phyloP scores from a whole-genome alignment of 1,284 basidiomycete genomes.

The Cystobasidium pallidum region DNA sequence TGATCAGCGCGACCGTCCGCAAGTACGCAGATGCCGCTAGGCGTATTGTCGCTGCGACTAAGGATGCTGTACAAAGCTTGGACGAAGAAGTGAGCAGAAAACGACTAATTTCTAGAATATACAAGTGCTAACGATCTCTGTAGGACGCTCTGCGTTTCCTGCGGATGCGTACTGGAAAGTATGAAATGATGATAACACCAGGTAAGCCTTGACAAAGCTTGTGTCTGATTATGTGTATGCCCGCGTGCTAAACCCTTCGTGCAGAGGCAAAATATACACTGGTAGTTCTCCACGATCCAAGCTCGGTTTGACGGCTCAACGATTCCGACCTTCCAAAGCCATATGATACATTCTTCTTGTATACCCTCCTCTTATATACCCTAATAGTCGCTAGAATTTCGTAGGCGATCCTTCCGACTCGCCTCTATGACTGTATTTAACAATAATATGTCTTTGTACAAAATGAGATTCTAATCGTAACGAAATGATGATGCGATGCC shows the following conservation, averaged over 20 bases:
- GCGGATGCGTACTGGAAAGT: conserved; percentile 83
- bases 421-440: background rate
- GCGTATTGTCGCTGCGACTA: conserved; percentile 75
- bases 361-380: conserved; percentile 24
- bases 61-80: conserved; percentile 71
- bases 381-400: background rate
- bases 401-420: background rate
- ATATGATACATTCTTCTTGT: background rate
- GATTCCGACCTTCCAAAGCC: background rate
- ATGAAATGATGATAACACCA: conserved; percentile 92
- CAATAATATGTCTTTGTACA: background rate
- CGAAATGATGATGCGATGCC: too few relatives aligned
- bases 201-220: conserved; percentile 62
- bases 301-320: background rate
- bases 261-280: conserved; percentile 43
- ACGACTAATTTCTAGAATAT: background rate
- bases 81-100: conserved; percentile 64
- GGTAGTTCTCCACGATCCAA: conserved; percentile 40
- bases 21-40: conserved; percentile 78
- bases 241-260: background rate
- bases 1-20: conserved; percentile 66
- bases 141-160: conserved; percentile 87
- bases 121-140: background rate
- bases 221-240: background rate
- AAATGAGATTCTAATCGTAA: background rate